Percentiles rank a stretch among this genome's conserved stretches.
Conservation (phyloP, 2,329 filamentous ascomycete species). For the Knoxdaviesia proteae region DNA sequence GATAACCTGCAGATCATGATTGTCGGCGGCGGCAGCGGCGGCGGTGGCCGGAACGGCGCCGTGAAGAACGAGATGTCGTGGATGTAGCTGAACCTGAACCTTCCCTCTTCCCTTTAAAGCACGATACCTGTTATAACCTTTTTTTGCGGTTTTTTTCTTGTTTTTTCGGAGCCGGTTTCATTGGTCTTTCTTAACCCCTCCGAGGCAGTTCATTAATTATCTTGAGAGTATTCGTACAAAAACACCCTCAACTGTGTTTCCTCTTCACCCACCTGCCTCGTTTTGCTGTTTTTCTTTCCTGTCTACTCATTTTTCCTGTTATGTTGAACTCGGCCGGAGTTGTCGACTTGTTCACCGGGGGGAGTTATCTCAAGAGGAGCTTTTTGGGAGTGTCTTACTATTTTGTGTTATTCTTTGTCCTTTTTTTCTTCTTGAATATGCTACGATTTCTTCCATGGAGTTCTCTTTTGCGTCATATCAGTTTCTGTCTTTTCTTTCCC, state of each 20-base stretch:
- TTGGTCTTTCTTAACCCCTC: background rate
- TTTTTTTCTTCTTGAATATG: background rate
- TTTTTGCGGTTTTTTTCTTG: too few species aligned
- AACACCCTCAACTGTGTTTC: too few species aligned
- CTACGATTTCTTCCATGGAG: background rate
- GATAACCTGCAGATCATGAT: conserved; percentile 12
- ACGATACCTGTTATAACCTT: too few species aligned
- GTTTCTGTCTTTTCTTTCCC: background rate
- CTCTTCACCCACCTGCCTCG: too few species aligned
- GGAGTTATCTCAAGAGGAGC: too few species aligned
- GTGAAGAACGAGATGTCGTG: too few species aligned
- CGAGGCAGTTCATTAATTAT: background rate
- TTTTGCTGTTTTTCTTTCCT: background rate
- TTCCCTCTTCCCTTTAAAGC: too few species aligned
- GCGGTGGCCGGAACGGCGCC: too few species aligned
- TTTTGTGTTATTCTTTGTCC: background rate
- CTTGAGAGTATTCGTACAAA: too few species aligned
- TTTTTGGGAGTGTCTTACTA: too few species aligned
- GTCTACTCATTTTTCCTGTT: background rate
- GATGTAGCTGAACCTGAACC: too few species aligned
- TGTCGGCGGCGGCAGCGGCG: background rate
- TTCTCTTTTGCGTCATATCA: background rate
- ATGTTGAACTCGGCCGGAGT: background rate
- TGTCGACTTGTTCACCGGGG: background rate
- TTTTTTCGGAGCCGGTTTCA: too few species aligned